These are phyloP conservation scores for Persicaria tinctoria DNA, from an alignment of 148 eudicot species.

Conservation along the genomic window DNA sequence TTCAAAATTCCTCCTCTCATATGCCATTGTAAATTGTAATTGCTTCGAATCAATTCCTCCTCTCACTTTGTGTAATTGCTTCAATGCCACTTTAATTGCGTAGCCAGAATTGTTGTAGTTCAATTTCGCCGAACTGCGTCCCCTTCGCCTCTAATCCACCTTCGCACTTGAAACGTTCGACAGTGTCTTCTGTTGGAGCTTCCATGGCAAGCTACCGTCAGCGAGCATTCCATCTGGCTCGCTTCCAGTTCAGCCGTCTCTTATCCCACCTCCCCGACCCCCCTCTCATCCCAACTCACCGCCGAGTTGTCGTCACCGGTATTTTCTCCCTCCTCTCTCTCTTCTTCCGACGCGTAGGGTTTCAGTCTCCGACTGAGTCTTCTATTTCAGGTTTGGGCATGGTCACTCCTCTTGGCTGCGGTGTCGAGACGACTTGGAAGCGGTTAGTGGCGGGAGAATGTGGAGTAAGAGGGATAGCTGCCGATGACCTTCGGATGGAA, in stretches of 20 bases:
- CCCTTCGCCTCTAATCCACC: too few relatives aligned
- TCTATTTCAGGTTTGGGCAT: constrained; percentile 66
- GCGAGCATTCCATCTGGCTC: constrained; percentile 22
- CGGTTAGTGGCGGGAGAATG: constrained; percentile 65
- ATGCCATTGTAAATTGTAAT: too few relatives aligned
- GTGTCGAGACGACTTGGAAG: constrained; percentile 89
- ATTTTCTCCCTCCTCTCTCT: constrained; percentile 13
- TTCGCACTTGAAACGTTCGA: too few relatives aligned
- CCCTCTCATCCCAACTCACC: constrained; percentile 34
- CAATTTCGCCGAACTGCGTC: too few relatives aligned
- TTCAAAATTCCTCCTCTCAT: too few relatives aligned
- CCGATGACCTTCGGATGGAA: constrained; percentile 63
- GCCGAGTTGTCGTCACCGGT: constrained; percentile 93
- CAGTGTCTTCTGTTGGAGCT: constrained; percentile 6
- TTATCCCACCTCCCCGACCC: constrained; percentile 22
- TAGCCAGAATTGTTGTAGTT: too few relatives aligned
- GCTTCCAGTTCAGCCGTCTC: constrained; percentile 18
- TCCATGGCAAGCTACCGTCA: constrained; percentile 22
- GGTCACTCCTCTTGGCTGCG: constrained; percentile 94
- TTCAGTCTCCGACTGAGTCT: not conserved
- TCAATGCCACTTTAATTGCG: too few relatives aligned
- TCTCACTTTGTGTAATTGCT: too few relatives aligned
- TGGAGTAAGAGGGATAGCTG: constrained; percentile 56
- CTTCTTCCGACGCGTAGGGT: not conserved
- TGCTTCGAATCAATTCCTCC: too few relatives aligned